These are phyloP conservation scores for Apophysomyces ossiformis DNA, from an alignment of 371 early-diverging fungal species.

Conservation along the genomic window DNA sequence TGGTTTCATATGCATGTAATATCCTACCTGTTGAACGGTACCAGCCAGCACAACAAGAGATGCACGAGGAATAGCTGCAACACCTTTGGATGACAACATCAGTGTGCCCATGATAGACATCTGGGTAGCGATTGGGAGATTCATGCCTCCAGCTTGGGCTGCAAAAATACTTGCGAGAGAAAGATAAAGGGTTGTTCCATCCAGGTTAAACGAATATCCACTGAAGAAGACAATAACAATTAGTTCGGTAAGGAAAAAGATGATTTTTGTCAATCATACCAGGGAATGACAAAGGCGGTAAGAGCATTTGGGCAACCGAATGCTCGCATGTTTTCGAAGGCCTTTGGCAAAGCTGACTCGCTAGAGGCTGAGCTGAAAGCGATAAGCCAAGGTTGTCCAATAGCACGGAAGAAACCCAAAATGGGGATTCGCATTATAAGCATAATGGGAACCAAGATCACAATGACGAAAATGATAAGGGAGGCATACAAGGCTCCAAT, in stretches of 20 bases:
- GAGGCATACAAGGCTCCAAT: conserved; percentile 73
- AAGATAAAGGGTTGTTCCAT: conserved; percentile 81
- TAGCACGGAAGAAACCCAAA: conserved; percentile 55
- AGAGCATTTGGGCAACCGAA: conserved; percentile 78
- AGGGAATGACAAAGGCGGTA: conserved; percentile 77
- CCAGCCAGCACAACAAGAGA: conserved; percentile 67
- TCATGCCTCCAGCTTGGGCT: conserved; percentile 70
- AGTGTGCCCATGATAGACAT: conserved; percentile 74
- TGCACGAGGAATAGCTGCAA: conserved; percentile 79
- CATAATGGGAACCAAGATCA: conserved; percentile 71
- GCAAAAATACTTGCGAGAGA: conserved; percentile 68
- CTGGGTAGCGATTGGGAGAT: conserved; percentile 65
- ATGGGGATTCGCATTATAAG: conserved; percentile 62
- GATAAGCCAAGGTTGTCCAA: conserved; percentile 72
- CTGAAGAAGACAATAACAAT: conserved; percentile 23
- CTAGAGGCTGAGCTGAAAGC: conserved; percentile 89
- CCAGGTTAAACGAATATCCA: conserved; percentile 86
- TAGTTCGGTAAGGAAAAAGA: neutral
- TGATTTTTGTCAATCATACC: conserved; percentile 13
- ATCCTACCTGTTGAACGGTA: conserved; percentile 41
- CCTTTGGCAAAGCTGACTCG: conserved; percentile 80
- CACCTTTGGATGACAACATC: conserved; percentile 81
- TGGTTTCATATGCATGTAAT: neutral
- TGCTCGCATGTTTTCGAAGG: conserved; percentile 73
- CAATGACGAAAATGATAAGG: conserved; percentile 59